A percentile compares a stretch with the other conserved stretches of the same genome.
Conservation (phyloP, 352 stramenopile species). For the Thalassiosira mediterranea region DNA sequence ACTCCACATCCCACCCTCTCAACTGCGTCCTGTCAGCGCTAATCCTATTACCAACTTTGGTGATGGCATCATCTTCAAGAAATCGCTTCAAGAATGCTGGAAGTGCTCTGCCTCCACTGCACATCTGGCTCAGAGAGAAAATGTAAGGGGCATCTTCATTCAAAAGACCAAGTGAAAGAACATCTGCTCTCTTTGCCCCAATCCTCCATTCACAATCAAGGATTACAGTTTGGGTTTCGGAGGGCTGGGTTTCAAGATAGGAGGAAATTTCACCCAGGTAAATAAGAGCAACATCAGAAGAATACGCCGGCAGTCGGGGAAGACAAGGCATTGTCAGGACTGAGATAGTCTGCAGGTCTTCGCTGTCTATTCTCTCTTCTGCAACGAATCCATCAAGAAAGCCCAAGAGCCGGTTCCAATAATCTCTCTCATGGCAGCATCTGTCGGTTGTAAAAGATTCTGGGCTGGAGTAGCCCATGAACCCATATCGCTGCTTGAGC, state of each 20-base stretch:
- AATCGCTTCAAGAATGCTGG: constrained; percentile 9
- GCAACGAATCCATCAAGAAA: neutral
- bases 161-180: neutral
- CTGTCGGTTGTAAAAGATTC: constrained; percentile 8
- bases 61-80: constrained; percentile 1
- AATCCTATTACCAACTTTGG: constrained; percentile 16
- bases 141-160: neutral
- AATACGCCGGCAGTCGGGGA: too few relatives aligned
- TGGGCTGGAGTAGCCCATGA: neutral
- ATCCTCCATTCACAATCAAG: constrained; percentile 2
- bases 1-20: constrained; percentile 5
- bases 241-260: neutral
- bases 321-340: neutral
- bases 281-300: neutral
- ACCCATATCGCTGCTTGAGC: neutral
- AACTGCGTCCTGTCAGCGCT: neutral
- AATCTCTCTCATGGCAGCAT: constrained; percentile 16
- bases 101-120: neutral
- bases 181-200: neutral
- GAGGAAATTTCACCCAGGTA: neutral
- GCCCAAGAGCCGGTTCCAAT: neutral
- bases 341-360: neutral
- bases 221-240: neutral
- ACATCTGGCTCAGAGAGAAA: constrained; percentile 4
- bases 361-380: neutral